These are phyloP conservation scores for Suillus decipiens DNA, from an alignment of 768 basidiomycete species.

Conservation along the genomic window DNA sequence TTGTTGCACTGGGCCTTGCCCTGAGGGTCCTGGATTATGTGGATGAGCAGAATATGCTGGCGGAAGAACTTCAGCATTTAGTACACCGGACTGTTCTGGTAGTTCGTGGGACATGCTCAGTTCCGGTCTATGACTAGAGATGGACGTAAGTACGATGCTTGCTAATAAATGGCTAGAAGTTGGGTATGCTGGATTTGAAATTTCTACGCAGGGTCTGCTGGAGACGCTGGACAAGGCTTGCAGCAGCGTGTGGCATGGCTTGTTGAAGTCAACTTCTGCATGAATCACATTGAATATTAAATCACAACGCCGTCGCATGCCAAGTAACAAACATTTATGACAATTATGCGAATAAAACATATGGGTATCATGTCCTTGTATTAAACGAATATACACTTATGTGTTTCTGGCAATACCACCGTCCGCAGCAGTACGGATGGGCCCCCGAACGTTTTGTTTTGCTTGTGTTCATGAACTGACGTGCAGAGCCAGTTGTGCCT, in stretches of 20 bases:
- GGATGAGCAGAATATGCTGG: constrained; percentile 29
- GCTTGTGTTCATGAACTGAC: neutral
- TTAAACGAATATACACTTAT: neutral
- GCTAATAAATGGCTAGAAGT: constrained; percentile 2
- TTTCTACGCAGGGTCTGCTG: neutral
- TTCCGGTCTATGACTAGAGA: neutral
- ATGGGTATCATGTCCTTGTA: neutral
- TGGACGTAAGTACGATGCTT: neutral
- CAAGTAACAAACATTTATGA: neutral
- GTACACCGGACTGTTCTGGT: constrained; percentile 15
- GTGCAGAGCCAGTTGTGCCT: neutral
- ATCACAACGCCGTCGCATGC: neutral
- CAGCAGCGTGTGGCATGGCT: neutral
- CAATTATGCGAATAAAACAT: neutral
- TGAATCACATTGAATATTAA: no score
- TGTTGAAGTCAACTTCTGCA: neutral
- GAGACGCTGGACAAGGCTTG: neutral
- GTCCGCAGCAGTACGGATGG: neutral
- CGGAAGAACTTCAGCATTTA: constrained; percentile 31
- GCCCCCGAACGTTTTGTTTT: neutral
- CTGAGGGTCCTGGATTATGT: constrained; percentile 12
- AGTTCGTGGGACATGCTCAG: neutral
- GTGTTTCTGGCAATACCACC: neutral
- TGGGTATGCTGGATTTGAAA: neutral
- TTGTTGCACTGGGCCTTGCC: constrained; percentile 14